Evolutionary conservation across 345 rosid species (phyloP).

Genomic region (Salix dunnii): DNA sequence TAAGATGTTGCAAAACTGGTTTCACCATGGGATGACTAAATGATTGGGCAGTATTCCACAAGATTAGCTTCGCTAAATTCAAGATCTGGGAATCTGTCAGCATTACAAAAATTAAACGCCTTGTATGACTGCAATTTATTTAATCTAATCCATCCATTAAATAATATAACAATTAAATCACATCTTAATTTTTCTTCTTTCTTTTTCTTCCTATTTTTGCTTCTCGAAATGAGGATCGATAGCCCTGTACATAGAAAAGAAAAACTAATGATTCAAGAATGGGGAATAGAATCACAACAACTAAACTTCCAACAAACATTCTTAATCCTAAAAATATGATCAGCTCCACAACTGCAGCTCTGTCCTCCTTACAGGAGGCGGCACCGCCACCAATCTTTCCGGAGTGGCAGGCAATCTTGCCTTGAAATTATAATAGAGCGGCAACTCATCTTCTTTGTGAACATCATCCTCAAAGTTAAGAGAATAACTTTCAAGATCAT

Average conservation of each 20-base stretch:
- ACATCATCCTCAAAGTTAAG: constrained; percentile 60
- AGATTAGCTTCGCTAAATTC: background rate
- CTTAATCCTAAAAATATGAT: background rate
- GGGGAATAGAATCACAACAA: background rate
- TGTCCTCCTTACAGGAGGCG: background rate
- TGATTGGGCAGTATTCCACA: background rate
- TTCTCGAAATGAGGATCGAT: background rate
- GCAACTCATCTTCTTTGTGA: constrained; percentile 38
- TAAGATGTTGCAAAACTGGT: background rate
- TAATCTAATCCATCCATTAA: background rate
- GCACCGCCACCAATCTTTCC: constrained; percentile 3
- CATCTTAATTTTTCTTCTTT: background rate
- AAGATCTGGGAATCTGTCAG: background rate
- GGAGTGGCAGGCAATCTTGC: constrained; percentile 56
- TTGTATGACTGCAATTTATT: background rate
- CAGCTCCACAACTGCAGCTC: background rate
- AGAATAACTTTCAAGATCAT: constrained; percentile 63
- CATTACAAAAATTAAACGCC: background rate
- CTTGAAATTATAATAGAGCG: constrained; percentile 28
- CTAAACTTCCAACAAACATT: background rate
- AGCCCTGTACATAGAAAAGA: background rate
- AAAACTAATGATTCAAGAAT: too few species aligned
- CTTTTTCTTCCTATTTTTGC: background rate
- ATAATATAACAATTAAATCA: too few species aligned
- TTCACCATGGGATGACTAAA: background rate